These are phyloP conservation scores for Gossypium laxum DNA, from an alignment of 441 rosid species.

Conservation along the genomic window DNA sequence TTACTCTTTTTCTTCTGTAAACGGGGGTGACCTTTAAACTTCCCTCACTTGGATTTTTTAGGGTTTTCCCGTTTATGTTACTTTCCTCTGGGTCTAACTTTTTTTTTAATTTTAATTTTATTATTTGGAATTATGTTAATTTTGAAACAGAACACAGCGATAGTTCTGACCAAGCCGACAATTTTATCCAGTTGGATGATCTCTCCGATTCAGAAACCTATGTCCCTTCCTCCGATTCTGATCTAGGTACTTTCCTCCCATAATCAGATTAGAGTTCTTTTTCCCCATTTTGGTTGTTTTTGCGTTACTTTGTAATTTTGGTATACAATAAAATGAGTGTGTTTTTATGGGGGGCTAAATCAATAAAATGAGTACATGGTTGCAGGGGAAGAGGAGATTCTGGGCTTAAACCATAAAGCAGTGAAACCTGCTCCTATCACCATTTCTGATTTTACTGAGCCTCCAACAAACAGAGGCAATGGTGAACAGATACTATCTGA, in stretches of 20 bases:
- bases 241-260: constrained; percentile 26
- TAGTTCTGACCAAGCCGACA: constrained; percentile 13
- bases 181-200: background rate
- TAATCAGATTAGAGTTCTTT: background rate
- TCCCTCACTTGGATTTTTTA: background rate
- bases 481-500: constrained; percentile 7
- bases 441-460: constrained; percentile 13
- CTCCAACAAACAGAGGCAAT: constrained; percentile 15
- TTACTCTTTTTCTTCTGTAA: no score
- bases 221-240: constrained; percentile 31
- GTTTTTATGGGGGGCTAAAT: no score
- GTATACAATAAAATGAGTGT: background rate
- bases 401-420: constrained; percentile 14
- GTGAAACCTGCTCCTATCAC: constrained; percentile 11
- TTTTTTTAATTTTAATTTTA: background rate
- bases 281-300: background rate
- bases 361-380: background rate
- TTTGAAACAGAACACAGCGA: constrained; percentile 19
- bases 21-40: no score
- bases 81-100: background rate
- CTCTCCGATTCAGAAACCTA: constrained; percentile 25
- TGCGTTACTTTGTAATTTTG: background rate
- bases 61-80: background rate
- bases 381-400: constrained; percentile 7
- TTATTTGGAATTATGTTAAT: background rate